Evolutionary conservation across 2,329 filamentous ascomycete species (phyloP).

Genomic region (Cladosporium oxysporum): DNA sequence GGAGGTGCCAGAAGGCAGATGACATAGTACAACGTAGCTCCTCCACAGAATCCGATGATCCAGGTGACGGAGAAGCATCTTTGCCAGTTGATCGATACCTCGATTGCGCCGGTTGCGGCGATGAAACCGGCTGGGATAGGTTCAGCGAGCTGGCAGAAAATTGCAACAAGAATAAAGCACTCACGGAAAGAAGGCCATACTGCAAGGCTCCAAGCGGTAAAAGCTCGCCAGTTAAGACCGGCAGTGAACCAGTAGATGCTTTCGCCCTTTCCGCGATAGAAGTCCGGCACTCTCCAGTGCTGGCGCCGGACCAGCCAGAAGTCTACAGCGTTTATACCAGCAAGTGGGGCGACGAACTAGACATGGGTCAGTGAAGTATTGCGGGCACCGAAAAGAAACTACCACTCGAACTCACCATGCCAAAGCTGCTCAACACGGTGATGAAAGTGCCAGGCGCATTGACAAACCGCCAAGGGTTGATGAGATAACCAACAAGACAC

Average conservation of each 20-base stretch:
- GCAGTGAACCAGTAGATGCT: conserved; percentile 32
- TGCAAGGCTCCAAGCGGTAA: conserved; percentile 29
- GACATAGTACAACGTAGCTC: background rate
- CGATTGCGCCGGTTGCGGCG: background rate
- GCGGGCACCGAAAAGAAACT: background rate
- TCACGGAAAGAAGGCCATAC: background rate
- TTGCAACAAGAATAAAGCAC: background rate
- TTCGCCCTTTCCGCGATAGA: conserved; percentile 25
- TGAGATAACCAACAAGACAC: conserved; percentile 27
- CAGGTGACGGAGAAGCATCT: background rate
- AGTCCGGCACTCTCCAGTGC: conserved; percentile 31
- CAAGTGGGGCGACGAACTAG: conserved; percentile 30
- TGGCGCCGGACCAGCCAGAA: conserved; percentile 31
- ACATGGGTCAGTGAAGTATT: background rate
- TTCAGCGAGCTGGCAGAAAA: background rate
- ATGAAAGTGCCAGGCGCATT: conserved; percentile 30
- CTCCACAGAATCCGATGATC: background rate
- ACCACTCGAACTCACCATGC: conserved; percentile 20
- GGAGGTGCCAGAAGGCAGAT: background rate
- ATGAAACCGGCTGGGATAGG: background rate
- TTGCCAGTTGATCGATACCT: background rate
- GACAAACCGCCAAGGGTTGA: conserved; percentile 32
- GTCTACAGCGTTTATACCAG: conserved; percentile 31
- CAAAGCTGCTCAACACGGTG: conserved; percentile 33
- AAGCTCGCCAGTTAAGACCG: conserved; percentile 32